Percentiles rank a stretch among this genome's conserved stretches.
Evolutionary conservation across 768 basidiomycete genomes (phyloP).

Genomic region (Auricularia heimuer): DNA sequence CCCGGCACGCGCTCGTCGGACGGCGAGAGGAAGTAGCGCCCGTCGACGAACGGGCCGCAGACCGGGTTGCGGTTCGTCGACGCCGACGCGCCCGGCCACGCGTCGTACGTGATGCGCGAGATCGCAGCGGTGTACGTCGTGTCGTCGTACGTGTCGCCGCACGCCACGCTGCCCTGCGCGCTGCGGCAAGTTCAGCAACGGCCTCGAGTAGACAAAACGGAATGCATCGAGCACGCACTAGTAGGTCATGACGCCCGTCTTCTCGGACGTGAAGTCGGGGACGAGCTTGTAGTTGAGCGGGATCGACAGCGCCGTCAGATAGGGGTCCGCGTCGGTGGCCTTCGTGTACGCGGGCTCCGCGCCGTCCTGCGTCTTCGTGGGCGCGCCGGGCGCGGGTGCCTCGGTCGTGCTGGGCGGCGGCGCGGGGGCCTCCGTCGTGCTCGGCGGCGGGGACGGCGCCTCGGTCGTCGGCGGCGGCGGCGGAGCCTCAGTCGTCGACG

Average conservation of each 20-base stretch:
- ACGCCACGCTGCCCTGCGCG: background rate
- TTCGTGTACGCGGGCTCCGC: background rate
- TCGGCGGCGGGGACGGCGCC: background rate
- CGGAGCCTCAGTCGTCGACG: background rate
- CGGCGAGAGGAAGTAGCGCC: conserved; percentile 27
- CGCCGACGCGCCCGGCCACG: background rate
- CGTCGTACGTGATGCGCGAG: background rate
- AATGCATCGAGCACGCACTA: background rate
- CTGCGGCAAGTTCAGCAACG: background rate
- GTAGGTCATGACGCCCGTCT: conserved; percentile 1
- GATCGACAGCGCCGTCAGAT: background rate
- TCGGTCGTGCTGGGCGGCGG: background rate
- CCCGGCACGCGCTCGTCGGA: conserved; percentile 51
- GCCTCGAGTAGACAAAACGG: too few species aligned
- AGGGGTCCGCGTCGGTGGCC: background rate
- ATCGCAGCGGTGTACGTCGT: background rate
- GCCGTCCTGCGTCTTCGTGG: background rate
- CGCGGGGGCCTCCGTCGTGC: background rate
- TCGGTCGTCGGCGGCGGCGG: background rate
- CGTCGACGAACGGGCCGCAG: conserved; percentile 1
- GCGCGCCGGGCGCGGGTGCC: background rate
- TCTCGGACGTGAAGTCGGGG: background rate
- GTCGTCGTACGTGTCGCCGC: conserved; percentile 1
- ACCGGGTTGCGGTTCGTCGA: conserved; percentile 2
- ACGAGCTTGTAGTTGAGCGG: background rate